phyloP scores from a whole-genome alignment of 1,284 basidiomycete genomes.

The Microbotryum lychnidis-dioicae region DNA sequence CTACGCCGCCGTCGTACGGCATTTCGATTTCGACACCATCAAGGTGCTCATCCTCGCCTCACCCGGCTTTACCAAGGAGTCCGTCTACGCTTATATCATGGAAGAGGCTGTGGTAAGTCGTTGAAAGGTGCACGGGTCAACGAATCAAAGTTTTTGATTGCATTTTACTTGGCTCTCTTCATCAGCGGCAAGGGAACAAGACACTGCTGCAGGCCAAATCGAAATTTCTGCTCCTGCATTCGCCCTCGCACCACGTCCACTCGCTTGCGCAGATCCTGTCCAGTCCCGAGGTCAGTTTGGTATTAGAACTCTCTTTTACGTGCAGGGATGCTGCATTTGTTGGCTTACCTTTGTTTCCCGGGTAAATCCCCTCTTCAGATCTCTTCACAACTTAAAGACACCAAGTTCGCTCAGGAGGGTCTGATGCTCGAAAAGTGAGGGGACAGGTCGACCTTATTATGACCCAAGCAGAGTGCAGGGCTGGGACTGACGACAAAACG shows the following conservation, averaged over 20 bases:
- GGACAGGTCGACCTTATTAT: neutral
- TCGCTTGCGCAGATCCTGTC: constrained; percentile 88
- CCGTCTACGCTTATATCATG: constrained; percentile 77
- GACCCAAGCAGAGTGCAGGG: too few species aligned
- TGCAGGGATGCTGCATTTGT: neutral
- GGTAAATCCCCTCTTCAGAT: constrained; percentile 45
- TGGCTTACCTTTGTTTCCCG: neutral
- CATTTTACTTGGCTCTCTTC: too few species aligned
- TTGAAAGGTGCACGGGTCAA: neutral
- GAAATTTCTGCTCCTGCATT: constrained; percentile 85
- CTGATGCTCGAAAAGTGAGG: constrained; percentile 74
- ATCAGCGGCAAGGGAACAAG: constrained; percentile 67
- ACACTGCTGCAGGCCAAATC: constrained; percentile 61
- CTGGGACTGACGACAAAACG: neutral
- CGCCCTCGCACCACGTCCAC: constrained; percentile 90
- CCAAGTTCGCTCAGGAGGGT: constrained; percentile 94
- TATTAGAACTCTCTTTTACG: neutral
- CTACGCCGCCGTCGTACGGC: constrained; percentile 78
- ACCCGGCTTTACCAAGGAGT: constrained; percentile 90
- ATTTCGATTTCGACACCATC: constrained; percentile 74
- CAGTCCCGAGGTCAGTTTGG: constrained; percentile 67
- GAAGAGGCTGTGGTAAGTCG: constrained; percentile 56
- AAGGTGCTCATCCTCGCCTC: constrained; percentile 91
- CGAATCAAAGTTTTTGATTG: neutral
- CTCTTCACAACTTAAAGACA: constrained; percentile 74